A percentile compares a stretch with the other conserved stretches of the same genome.
Evolutionary conservation across 1,139 yeast genomes (phyloP).

Genomic region (Zhuliangozyma blackwelliae): DNA sequence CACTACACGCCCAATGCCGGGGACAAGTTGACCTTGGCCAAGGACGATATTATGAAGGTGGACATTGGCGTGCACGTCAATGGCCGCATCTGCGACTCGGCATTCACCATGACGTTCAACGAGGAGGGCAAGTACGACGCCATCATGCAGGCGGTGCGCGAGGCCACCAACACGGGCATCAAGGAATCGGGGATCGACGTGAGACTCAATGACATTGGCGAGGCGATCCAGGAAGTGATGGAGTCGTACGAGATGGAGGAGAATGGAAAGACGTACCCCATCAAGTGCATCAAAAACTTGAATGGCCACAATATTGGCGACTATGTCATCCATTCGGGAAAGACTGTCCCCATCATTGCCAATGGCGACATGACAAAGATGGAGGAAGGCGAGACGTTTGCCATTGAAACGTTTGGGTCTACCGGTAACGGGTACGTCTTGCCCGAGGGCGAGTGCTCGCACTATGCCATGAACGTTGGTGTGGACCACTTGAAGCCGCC

Average conservation of each 20-base stretch:
- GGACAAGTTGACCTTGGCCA: conserved; percentile 71
- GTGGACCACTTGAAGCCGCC: conserved; percentile 42
- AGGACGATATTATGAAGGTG: conserved; percentile 94
- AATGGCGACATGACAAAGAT: conserved; percentile 91
- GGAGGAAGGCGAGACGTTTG: conserved; percentile 99
- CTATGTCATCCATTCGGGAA: conserved; percentile 86
- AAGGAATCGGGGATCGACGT: conserved; percentile 95
- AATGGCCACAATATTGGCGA: conserved; percentile 92
- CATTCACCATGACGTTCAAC: conserved; percentile 88
- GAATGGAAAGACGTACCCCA: conserved; percentile 78
- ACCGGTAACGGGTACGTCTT: conserved; percentile 92
- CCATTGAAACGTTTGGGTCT: conserved; percentile 96
- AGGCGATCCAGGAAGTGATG: conserved; percentile 94
- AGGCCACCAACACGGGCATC: conserved; percentile 92
- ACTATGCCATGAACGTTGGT: conserved; percentile 67
- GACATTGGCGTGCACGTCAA: conserved; percentile 97
- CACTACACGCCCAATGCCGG: conserved; percentile 98
- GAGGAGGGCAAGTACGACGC: conserved; percentile 64
- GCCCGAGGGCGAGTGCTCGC: conserved; percentile 89
- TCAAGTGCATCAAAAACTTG: conserved; percentile 85
- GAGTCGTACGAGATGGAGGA: conserved; percentile 91
- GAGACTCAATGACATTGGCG: conserved; percentile 91
- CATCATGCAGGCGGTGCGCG: conserved; percentile 77
- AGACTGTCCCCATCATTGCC: conserved; percentile 92
- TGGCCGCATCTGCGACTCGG: conserved; percentile 94